Evolutionary conservation across 2,329 filamentous ascomycete species (phyloP).

Genomic region (Colletotrichum sp.): DNA sequence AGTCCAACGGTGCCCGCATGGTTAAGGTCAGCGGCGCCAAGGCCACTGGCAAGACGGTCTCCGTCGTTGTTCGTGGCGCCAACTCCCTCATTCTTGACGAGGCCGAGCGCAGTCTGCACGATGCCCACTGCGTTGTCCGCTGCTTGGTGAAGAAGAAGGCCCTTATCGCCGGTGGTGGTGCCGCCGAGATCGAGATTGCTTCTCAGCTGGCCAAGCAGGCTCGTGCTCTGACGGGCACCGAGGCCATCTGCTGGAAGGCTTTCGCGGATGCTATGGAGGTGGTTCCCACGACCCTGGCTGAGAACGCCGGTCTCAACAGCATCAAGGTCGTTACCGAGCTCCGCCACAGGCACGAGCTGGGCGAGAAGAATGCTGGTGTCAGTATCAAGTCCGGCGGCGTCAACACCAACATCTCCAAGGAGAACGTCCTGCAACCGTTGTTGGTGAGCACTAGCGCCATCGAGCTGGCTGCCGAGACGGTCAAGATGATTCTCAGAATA

Average conservation of each 20-base stretch:
- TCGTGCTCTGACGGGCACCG: constrained; percentile 84
- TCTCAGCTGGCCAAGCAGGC: constrained; percentile 83
- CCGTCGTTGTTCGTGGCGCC: constrained; percentile 91
- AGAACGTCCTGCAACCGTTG: constrained; percentile 95
- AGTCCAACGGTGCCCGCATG: constrained; percentile 86
- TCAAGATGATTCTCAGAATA: constrained; percentile 86
- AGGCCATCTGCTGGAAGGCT: constrained; percentile 98
- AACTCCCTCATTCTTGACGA: constrained; percentile 96
- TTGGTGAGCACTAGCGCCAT: constrained; percentile 97
- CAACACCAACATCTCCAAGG: constrained; percentile 94
- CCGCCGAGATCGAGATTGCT: constrained; percentile 95
- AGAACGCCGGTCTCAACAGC: constrained; percentile 96
- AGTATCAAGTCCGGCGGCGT: constrained; percentile 98
- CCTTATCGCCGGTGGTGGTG: constrained; percentile 95
- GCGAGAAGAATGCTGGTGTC: constrained; percentile 94
- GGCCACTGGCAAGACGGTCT: constrained; percentile 84
- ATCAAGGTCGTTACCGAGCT: constrained; percentile 99
- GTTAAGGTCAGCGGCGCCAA: constrained; percentile 95
- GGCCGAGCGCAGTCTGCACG: constrained; percentile 94
- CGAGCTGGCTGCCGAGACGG: constrained; percentile 95
- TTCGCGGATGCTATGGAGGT: constrained; percentile 98
- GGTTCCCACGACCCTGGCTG: constrained; percentile 92
- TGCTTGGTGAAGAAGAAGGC: constrained; percentile 99
- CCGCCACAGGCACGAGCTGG: constrained; percentile 90
- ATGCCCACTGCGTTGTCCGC: constrained; percentile 95